Evolutionary conservation across 768 basidiomycete genomes (phyloP), one percentile per base, ranked within the genome.

Genomic region (Naganishia friedmannii): DNA sequence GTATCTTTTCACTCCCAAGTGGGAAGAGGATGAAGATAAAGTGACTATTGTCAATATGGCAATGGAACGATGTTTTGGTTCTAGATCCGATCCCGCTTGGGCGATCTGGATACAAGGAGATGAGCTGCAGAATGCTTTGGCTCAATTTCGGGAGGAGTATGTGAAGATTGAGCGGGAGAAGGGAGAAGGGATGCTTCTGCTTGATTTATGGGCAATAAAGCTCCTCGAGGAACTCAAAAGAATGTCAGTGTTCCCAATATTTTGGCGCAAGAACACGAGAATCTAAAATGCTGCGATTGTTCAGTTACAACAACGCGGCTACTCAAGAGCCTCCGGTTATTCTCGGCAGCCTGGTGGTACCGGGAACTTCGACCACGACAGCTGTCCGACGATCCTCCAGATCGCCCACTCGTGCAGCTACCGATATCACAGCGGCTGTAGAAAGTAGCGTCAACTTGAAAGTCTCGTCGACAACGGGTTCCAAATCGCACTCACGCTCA

Each of bases 41-140:
- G 53, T 29, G 53, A 29, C n/a, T 3, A 53, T 53, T n/a, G 53
- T 53, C 53, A 53, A 53, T n/a, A 53, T 53, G 53, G 53, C 53
- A 53, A 23, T 53, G 23, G 53, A 53, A 26, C 53, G 53, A 23
- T 53, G 53, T 29, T 53, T 53, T 15, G 53, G 53, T 29, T 53
- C 53, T 8, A 53, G 53, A 53, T 23, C 23, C 9, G 53, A 53
- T 29, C 53, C 53, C n/a, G 8, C 12, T 29, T 53, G 53, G 53
- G 23, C n/a, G 53, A 53, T 53, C 8, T 53, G n/a, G 23, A 53
- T 53, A 8, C 23, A 53, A 23, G 53, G 53, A 3, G 53, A 53
- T 29, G 53, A 53, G 53, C 28, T 53, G 10, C 53, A 23, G n/a
- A 23, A 29, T 8, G 53, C 15, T 2, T 53, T 53, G 53, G 28